These are phyloP conservation scores for Myxozyma mucilagina DNA, from an alignment of 805 yeast genomes.

Conservation along the genomic window DNA sequence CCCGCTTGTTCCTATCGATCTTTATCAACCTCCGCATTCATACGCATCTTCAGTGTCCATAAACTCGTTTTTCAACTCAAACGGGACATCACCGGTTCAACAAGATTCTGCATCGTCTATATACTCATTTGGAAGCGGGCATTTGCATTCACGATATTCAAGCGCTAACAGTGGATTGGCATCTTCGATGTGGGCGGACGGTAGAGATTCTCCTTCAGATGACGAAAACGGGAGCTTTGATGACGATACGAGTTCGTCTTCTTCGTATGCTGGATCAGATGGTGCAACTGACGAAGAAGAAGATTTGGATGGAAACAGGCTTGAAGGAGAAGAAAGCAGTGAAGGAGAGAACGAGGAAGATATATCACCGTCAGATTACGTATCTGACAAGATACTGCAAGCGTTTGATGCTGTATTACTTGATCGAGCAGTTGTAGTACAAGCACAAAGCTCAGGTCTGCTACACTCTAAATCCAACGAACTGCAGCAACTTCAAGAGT, in stretches of 20 bases:
- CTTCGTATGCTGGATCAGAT: conserved; percentile 32
- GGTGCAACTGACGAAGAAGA: conserved; percentile 21
- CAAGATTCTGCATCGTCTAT: conserved; percentile 20
- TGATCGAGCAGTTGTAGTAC: conserved; percentile 29
- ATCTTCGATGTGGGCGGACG: neutral
- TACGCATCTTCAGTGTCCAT: conserved; percentile 12
- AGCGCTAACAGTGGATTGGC: conserved; percentile 3
- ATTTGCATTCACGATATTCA: conserved; percentile 1
- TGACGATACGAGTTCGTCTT: conserved; percentile 24
- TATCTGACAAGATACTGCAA: conserved; percentile 24
- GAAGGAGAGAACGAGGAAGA: conserved; percentile 15
- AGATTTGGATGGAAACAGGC: neutral
- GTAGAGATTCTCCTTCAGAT: neutral
- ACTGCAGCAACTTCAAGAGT: conserved; percentile 24
- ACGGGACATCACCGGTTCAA: conserved; percentile 7
- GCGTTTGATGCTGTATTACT: conserved; percentile 28
- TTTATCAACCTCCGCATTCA: conserved; percentile 10
- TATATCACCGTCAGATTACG: conserved; percentile 24
- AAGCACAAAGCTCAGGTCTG: conserved; percentile 30
- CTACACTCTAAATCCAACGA: conserved; percentile 26
- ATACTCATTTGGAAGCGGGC: conserved; percentile 23
- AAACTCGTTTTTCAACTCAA: conserved; percentile 4
- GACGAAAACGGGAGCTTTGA: conserved; percentile 6
- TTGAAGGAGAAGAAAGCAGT: neutral
- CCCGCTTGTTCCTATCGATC: conserved; percentile 25